phyloP scores from a whole-genome alignment of 2,329 filamentous ascomycete genomes.

The Claviceps lovelessii region DNA sequence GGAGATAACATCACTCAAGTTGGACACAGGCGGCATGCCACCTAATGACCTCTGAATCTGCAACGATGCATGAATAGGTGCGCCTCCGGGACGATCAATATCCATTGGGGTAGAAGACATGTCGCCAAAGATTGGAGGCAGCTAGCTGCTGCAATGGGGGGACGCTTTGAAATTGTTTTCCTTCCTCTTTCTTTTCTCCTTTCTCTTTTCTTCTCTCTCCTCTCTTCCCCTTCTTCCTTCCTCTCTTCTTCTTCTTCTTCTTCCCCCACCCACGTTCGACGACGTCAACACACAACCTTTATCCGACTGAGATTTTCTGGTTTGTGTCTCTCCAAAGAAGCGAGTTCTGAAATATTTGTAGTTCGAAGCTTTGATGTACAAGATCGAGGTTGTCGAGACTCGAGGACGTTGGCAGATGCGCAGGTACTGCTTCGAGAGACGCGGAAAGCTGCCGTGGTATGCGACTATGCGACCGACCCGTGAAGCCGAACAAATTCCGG shows the following conservation, averaged over 20 bases:
- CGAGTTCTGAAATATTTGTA: background rate
- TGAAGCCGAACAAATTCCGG: too few relatives aligned
- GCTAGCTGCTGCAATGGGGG: background rate
- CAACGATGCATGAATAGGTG: constrained; percentile 29
- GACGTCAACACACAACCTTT: background rate
- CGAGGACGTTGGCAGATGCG: too few relatives aligned
- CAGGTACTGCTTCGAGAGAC: too few relatives aligned
- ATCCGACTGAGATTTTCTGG: background rate
- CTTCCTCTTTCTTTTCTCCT: too few relatives aligned
- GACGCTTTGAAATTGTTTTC: too few relatives aligned
- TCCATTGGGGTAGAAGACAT: constrained; percentile 46
- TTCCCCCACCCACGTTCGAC: background rate
- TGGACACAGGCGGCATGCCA: constrained; percentile 36
- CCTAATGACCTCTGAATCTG: constrained; percentile 36
- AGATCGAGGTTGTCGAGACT: too few relatives aligned
- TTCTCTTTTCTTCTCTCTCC: accelerated
- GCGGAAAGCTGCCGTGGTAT: too few relatives aligned
- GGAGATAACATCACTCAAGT: constrained; percentile 63
- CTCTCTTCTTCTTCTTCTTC: too few relatives aligned
- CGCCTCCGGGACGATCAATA: constrained; percentile 30
- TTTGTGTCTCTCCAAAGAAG: background rate
- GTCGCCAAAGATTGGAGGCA: background rate
- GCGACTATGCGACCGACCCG: too few relatives aligned
- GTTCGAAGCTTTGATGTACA: too few relatives aligned
- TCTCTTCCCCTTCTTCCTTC: too few relatives aligned